Evolutionary conservation across 2,329 filamentous ascomycete genomes (phyloP).

Genomic region (Diaporthe aspalathi): DNA sequence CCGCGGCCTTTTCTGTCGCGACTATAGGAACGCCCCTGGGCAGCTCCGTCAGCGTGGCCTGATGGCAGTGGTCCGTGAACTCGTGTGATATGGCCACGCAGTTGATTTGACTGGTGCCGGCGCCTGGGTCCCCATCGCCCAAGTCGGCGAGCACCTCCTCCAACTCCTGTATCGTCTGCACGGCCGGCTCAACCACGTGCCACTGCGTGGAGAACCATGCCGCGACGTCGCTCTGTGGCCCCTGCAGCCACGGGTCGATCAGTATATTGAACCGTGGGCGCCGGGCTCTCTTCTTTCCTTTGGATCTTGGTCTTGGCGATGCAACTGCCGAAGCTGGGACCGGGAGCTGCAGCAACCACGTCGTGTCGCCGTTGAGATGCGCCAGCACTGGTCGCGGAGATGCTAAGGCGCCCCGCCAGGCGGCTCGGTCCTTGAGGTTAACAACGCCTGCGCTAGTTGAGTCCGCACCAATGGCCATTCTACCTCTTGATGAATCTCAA

Average conservation of each 20-base stretch:
- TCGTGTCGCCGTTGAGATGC: conserved; percentile 75
- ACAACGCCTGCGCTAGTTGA: conserved; percentile 6
- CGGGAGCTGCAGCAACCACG: conserved; percentile 74
- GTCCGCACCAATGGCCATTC: conserved; percentile 21
- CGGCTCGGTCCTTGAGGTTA: conserved; percentile 35
- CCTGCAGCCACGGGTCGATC: conserved; percentile 74
- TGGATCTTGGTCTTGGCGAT: neutral
- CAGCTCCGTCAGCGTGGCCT: conserved; percentile 68
- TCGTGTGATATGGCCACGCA: conserved; percentile 71
- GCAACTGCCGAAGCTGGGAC: conserved; percentile 53
- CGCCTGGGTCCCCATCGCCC: conserved; percentile 50
- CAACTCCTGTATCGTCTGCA: conserved; percentile 66
- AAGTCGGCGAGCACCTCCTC: conserved; percentile 62
- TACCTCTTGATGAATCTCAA: neutral
- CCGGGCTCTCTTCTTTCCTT: conserved; percentile 53
- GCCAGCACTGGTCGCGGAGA: conserved; percentile 60
- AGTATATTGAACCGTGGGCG: conserved; percentile 72
- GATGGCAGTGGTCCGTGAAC: conserved; percentile 77
- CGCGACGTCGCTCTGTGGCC: conserved; percentile 72
- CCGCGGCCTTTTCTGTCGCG: conserved; percentile 68
- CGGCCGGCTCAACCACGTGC: conserved; percentile 65
- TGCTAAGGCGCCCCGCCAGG: conserved; percentile 40
- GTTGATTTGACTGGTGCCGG: conserved; percentile 60
- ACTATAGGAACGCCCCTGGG: conserved; percentile 66
- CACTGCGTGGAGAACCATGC: conserved; percentile 74